These are phyloP conservation scores for Ustilago curta DNA, from an alignment of 1,284 basidiomycete species.

Conservation along the genomic window DNA sequence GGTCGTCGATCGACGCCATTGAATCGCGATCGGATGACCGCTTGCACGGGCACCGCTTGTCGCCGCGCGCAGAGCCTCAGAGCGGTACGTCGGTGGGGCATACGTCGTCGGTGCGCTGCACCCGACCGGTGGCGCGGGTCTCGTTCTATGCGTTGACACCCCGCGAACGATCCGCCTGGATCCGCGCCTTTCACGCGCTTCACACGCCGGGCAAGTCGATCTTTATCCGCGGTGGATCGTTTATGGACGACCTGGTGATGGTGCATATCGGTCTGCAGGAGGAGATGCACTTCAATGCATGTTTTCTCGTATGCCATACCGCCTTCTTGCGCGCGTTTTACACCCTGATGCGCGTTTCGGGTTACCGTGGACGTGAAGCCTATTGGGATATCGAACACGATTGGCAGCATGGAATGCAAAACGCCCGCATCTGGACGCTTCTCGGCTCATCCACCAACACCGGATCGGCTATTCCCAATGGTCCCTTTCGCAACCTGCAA, in stretches of 20 bases:
- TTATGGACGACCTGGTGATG: constrained; percentile 39
- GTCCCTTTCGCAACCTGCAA: constrained; percentile 11
- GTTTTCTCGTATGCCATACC: constrained; percentile 34
- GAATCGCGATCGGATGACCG: constrained; percentile 1
- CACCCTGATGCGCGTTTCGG: constrained; percentile 26
- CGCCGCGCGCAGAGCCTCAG: not conserved
- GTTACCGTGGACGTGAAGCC: constrained; percentile 31
- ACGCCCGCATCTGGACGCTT: constrained; percentile 10
- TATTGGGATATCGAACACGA: constrained; percentile 42
- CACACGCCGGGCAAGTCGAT: constrained; percentile 20
- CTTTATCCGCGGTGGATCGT: constrained; percentile 26
- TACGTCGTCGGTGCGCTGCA: constrained; percentile 30
- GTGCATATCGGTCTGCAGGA: constrained; percentile 39
- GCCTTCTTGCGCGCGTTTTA: constrained; percentile 40
- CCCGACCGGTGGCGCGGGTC: constrained; percentile 24
- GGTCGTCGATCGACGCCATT: constrained; percentile 14
- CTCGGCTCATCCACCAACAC: constrained; percentile 17
- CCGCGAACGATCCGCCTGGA: constrained; percentile 21
- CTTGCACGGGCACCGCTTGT: not conserved
- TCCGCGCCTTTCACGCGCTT: constrained; percentile 8
- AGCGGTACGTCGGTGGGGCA: not conserved
- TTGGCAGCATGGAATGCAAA: constrained; percentile 11
- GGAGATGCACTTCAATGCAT: constrained; percentile 47
- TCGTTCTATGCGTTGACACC: constrained; percentile 31
- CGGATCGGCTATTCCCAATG: constrained; percentile 32